Evolutionary conservation across 805 yeast genomes (phyloP).

Genomic region (Ogataea dorogensis): DNA sequence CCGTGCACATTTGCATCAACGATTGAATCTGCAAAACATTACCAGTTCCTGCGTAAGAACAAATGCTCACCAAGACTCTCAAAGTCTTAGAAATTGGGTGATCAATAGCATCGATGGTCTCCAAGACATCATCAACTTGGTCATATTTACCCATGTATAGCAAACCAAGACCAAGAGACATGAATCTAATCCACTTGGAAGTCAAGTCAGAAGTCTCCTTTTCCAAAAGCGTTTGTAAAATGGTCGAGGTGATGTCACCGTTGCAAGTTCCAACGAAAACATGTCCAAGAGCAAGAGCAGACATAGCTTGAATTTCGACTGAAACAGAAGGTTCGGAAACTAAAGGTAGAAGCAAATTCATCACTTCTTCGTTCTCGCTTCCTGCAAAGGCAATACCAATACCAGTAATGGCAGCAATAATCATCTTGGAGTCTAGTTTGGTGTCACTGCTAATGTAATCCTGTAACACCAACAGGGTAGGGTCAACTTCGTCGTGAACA

Average conservation of each 20-base stretch:
- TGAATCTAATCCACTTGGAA: constrained; percentile 83
- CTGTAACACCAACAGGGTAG: constrained; percentile 80
- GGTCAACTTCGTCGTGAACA: constrained; percentile 94
- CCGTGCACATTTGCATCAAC: constrained; percentile 82
- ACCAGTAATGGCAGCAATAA: constrained; percentile 84
- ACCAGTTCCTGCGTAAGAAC: constrained; percentile 98
- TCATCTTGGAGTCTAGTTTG: constrained; percentile 61
- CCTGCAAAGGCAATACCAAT: constrained; percentile 95
- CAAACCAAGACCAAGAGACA: constrained; percentile 89
- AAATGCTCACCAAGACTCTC: constrained; percentile 84
- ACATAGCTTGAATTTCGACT: constrained; percentile 77
- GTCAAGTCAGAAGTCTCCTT: constrained; percentile 74
- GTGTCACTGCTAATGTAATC: constrained; percentile 52
- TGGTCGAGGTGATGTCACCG: constrained; percentile 91
- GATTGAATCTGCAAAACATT: constrained; percentile 93
- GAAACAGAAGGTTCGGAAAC: constrained; percentile 74
- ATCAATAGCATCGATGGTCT: constrained; percentile 90
- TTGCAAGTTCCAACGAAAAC: constrained; percentile 94
- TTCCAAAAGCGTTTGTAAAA: constrained; percentile 86
- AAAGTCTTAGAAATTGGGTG: constrained; percentile 90
- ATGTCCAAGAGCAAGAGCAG: constrained; percentile 91
- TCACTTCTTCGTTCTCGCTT: constrained; percentile 79
- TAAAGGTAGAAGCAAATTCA: constrained; percentile 74
- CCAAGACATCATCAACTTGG: constrained; percentile 90
- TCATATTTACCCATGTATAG: constrained; percentile 92